Evolutionary conservation across 1,284 basidiomycete genomes (phyloP).

Genomic region (Papiliotrema nemorosa): DNA sequence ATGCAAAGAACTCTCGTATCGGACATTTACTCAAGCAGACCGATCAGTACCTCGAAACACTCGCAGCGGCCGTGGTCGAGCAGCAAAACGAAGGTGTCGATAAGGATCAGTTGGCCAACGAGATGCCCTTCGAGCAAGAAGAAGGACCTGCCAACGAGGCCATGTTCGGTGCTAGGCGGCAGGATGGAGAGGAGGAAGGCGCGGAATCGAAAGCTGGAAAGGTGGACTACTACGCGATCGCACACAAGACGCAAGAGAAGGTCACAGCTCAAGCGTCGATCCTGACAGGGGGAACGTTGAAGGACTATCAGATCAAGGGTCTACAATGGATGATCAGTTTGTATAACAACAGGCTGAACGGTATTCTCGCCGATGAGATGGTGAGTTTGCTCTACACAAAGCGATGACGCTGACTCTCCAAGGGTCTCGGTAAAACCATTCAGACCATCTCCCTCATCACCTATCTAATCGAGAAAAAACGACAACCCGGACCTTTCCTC

Average conservation of each 20-base stretch:
- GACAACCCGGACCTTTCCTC: constrained; percentile 89
- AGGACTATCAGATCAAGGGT: constrained; percentile 92
- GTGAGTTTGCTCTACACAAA: constrained; percentile 67
- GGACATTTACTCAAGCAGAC: constrained; percentile 94
- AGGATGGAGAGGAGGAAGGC: constrained; percentile 60
- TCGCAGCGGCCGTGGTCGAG: constrained; percentile 89
- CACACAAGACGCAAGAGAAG: constrained; percentile 89
- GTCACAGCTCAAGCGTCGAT: constrained; percentile 77
- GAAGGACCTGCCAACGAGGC: constrained; percentile 77
- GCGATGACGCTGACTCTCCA: constrained; percentile 91
- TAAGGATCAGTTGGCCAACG: constrained; percentile 38
- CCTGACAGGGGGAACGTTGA: constrained; percentile 78
- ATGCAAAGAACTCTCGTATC: constrained; percentile 98
- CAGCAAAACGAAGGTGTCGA: constrained; percentile 77
- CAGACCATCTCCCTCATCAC: constrained; percentile 95
- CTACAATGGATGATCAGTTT: constrained; percentile 95
- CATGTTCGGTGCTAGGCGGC: constrained; percentile 80
- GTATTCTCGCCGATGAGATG: constrained; percentile 94
- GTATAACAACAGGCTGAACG: constrained; percentile 88
- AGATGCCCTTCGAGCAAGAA: constrained; percentile 55
- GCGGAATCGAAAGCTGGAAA: constrained; percentile 60
- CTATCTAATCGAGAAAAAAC: constrained; percentile 91
- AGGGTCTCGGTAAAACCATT: constrained; percentile 95
- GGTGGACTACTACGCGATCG: constrained; percentile 96
- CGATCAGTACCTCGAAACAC: constrained; percentile 88